Conservation (phyloP, 2,329 filamentous ascomycete genomes). For the Beauveria bassiana region DNA sequence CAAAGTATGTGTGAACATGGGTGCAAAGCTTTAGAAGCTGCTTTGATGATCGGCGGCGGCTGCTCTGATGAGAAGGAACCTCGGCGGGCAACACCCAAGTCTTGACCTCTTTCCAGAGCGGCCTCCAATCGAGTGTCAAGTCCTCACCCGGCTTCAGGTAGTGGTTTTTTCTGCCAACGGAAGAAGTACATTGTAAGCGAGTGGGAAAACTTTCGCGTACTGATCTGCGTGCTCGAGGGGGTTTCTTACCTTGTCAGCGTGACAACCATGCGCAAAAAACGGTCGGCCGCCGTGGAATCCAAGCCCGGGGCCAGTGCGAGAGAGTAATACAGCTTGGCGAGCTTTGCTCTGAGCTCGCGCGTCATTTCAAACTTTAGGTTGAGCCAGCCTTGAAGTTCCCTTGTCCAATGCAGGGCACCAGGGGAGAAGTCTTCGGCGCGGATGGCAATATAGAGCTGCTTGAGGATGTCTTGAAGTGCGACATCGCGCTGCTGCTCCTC, state of each 20-base stretch:
- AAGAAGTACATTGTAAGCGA: not conserved
- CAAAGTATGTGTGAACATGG: conserved; percentile 87
- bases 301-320: conserved; percentile 84
- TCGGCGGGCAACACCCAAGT: conserved; percentile 81
- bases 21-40: conserved; percentile 80
- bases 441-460: conserved; percentile 86
- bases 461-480: conserved; percentile 79
- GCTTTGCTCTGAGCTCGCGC: conserved; percentile 69
- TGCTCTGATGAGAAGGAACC: conserved; percentile 56
- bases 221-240: not conserved
- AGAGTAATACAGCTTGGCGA: conserved; percentile 91
- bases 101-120: conserved; percentile 88
- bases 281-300: conserved; percentile 72
- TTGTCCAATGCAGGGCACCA: conserved; percentile 92
- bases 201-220: too few species aligned
- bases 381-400: conserved; percentile 91
- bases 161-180: conserved; percentile 63
- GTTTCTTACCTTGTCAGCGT: conserved; percentile 76
- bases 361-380: conserved; percentile 96
- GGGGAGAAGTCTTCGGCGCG: conserved; percentile 90
- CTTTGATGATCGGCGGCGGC: conserved; percentile 48
- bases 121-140: conserved; percentile 85
- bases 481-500: conserved; percentile 67
- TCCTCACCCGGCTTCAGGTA: conserved; percentile 89
- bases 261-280: conserved; percentile 95